Evolutionary conservation across 345 rosid genomes (phyloP), one percentile per base, ranked within the genome.

Genomic region (Citrus trifoliata): DNA sequence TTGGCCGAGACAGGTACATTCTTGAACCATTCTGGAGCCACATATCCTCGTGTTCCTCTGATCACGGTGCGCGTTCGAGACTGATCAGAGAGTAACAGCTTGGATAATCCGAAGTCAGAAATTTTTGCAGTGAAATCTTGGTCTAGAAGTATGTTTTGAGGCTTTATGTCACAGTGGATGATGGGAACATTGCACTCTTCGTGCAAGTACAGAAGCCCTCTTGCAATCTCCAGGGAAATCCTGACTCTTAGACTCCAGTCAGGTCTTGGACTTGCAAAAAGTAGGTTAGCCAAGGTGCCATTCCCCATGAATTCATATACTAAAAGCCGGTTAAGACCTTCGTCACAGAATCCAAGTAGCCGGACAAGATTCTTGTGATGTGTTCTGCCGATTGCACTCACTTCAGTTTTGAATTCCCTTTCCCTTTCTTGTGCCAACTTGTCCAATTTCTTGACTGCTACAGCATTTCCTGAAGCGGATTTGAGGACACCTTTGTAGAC

Each of bases 401-500:
- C 42, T 76, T 84, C 86, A 30, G 79, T 77, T 76, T 32, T 80
- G 69, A 80, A 83, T 70, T 80, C 86, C 71, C 65, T 77, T 1
- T 83, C 83, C 40, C 66, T 48, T 63, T 80, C 79, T 65, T 74
- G 51, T 19, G 81, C 48, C 32, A 80, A 70, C 77, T 27, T 70
- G 42, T 70, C 81, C 76, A 80, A 58, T 30, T 83, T 83, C 77
- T 80, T 83, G 38, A 70, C 79, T 4, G 86, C 86, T 63, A 74
- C 42, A 25, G 25, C 79, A 64, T 16, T 55, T 63, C 73, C 37
- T 40, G 79, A 68, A 73, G 25, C 65, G 16, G 35, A 62, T 35
- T 32, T 70, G 58, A 84, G 72, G 68, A 42, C 18, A 5, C 83
- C 87, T 80, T 77, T 85, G 67, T 79, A 85, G 13, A 82, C 87